Evolutionary conservation across 257 asterid species (phyloP).

Genomic region (Lavandula angustifolia): DNA sequence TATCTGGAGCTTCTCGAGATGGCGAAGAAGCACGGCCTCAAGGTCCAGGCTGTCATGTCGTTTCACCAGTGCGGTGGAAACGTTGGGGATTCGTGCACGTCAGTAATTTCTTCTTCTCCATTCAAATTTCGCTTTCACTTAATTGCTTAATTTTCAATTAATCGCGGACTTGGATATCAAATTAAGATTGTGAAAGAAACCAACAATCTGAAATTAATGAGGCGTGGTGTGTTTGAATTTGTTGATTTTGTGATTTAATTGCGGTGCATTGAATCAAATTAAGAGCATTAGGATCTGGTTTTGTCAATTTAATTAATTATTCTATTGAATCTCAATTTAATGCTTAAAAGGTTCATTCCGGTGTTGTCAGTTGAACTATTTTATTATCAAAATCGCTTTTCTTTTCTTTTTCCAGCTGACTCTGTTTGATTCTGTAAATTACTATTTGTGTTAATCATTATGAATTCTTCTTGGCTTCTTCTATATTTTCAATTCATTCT

Average conservation of each 20-base stretch:
- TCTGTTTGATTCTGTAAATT: no score
- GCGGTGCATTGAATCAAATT: constrained; percentile 5
- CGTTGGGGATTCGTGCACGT: constrained; percentile 97
- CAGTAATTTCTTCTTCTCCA: constrained; percentile 25
- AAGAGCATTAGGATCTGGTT: constrained; percentile 27
- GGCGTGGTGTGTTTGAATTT: background rate
- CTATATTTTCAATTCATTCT: no score
- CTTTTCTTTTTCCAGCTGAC: no score
- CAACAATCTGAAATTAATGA: background rate
- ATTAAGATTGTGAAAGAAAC: background rate
- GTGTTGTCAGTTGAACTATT: no score
- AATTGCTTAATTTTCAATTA: background rate
- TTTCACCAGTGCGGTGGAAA: constrained; percentile 98
- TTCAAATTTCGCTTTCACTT: background rate
- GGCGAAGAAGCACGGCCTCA: constrained; percentile 89
- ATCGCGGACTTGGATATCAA: background rate
- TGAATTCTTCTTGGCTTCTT: no score
- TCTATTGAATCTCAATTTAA: background rate
- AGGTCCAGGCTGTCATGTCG: constrained; percentile 98
- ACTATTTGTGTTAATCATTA: no score
- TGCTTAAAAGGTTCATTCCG: background rate
- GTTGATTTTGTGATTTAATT: no score
- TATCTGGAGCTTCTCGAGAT: constrained; percentile 80
- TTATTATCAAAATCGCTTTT: background rate
- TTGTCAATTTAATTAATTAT: background rate